phyloP scores from a whole-genome alignment of 345 rosid genomes.

The Heritiera fomes region DNA sequence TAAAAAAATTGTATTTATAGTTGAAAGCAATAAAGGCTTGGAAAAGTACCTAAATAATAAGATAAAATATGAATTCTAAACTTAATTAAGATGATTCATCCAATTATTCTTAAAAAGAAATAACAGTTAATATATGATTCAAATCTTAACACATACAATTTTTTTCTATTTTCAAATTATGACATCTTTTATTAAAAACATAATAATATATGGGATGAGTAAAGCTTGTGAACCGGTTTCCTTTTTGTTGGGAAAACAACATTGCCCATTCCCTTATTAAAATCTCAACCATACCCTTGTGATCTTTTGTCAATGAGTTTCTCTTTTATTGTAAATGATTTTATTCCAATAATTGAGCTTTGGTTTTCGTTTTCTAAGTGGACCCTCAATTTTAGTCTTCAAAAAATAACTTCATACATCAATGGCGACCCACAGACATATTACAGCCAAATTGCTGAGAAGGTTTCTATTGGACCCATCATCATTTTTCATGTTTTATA shows the following conservation, averaged over 20 bases:
- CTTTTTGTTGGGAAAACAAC: conserved; percentile 31
- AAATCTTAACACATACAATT: too few relatives aligned
- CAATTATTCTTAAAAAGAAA: too few relatives aligned
- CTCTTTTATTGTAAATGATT: neutral
- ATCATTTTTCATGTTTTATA: neutral
- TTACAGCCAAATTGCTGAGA: conserved; percentile 17
- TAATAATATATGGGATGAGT: too few relatives aligned
- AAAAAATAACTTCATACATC: neutral
- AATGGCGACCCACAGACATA: conserved; percentile 9
- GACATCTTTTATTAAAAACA: too few relatives aligned
- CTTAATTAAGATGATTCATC: too few relatives aligned
- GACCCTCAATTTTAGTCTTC: conserved; percentile 2
- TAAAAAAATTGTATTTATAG: too few relatives aligned
- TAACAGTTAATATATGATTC: too few relatives aligned
- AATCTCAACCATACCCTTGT: conserved; percentile 28
- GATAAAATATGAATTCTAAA: too few relatives aligned
- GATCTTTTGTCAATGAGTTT: neutral
- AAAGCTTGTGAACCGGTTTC: neutral
- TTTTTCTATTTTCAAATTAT: too few relatives aligned
- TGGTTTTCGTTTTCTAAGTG: neutral
- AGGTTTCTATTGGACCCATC: neutral
- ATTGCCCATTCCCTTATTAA: neutral
- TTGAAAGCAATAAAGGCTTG: too few relatives aligned
- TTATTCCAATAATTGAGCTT: neutral
- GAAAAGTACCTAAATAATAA: too few relatives aligned